phyloP scores from a whole-genome alignment of 257 asterid genomes.

The Cordia subcordata region DNA sequence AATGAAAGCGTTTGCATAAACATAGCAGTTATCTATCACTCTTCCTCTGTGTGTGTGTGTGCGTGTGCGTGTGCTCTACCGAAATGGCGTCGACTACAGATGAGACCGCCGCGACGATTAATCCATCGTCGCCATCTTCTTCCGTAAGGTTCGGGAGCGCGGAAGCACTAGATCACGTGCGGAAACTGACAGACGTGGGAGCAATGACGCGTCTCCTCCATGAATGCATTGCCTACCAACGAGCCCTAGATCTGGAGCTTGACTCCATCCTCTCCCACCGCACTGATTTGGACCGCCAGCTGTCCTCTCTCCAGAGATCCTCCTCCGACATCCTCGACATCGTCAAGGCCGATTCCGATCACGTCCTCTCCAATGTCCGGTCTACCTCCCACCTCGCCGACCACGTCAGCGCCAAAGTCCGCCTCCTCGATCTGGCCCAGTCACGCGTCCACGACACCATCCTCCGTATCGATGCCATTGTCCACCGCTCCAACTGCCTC shows the following conservation, averaged over 20 bases:
- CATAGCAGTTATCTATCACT: no score
- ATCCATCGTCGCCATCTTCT: background rate
- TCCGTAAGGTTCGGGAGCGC: slow-evolving; percentile 53
- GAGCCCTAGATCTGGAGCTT: slow-evolving; percentile 70
- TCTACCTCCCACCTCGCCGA: slow-evolving; percentile 81
- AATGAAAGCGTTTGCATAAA: no score
- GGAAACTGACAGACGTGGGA: slow-evolving; percentile 78
- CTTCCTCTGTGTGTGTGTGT: no score
- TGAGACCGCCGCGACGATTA: slow-evolving; percentile 8
- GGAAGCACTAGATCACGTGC: slow-evolving; percentile 58
- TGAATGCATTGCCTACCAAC: slow-evolving; percentile 89
- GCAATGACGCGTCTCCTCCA: slow-evolving; percentile 89
- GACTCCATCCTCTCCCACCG: slow-evolving; percentile 74
- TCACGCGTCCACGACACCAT: slow-evolving; percentile 84
- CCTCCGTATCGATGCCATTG: slow-evolving; percentile 68
- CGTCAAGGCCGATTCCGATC: slow-evolving; percentile 64
- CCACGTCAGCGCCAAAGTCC: slow-evolving; percentile 76
- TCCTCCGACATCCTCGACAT: slow-evolving; percentile 65
- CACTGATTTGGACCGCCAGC: slow-evolving; percentile 68
- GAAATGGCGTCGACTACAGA: slow-evolving; percentile 9
- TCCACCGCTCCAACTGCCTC: slow-evolving; percentile 65
- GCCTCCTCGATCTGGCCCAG: slow-evolving; percentile 82
- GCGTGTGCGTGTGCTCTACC: no score
- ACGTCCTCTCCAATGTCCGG: slow-evolving; percentile 64
- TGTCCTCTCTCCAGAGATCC: slow-evolving; percentile 64